Conservation (phyloP, 2,329 filamentous ascomycete genomes). For the Curvularia sp. region DNA sequence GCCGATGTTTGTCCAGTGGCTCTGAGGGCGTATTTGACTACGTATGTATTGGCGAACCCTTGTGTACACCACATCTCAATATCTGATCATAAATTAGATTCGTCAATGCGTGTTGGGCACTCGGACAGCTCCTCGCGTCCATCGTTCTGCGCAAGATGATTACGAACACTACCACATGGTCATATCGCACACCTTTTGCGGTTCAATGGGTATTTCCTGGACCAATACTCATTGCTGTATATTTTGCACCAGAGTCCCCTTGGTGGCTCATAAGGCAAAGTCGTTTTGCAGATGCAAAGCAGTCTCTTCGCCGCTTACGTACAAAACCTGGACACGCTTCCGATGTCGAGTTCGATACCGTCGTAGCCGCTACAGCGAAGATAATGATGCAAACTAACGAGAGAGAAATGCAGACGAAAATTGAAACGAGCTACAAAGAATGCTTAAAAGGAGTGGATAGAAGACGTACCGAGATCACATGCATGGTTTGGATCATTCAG, state of each 20-base stretch:
- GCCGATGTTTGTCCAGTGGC: slow-evolving; percentile 70
- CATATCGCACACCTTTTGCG: slow-evolving; percentile 68
- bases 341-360: slow-evolving; percentile 53
- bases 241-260: slow-evolving; percentile 71
- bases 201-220: slow-evolving; percentile 64
- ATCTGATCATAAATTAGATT: slow-evolving; percentile 15
- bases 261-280: slow-evolving; percentile 76
- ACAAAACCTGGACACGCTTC: slow-evolving; percentile 16
- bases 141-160: slow-evolving; percentile 71
- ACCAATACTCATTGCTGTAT: slow-evolving; percentile 68
- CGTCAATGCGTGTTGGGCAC: slow-evolving; percentile 40
- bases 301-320: slow-evolving; percentile 58
- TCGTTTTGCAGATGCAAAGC: slow-evolving; percentile 66
- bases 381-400: slow-evolving; percentile 88
- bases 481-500: slow-evolving; percentile 56
- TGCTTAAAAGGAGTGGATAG: slow-evolving; percentile 81
- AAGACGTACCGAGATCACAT: slow-evolving; percentile 76
- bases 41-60: slow-evolving; percentile 55
- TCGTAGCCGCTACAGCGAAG: slow-evolving; percentile 64
- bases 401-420: slow-evolving; percentile 70
- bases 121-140: slow-evolving; percentile 71
- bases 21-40: slow-evolving; percentile 62
- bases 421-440: slow-evolving; percentile 75
- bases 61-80: background rate
- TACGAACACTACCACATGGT: slow-evolving; percentile 64